These are phyloP conservation scores for Erysimum cheiranthoides DNA, from an alignment of 345 rosid genomes.

Conservation along the genomic window DNA sequence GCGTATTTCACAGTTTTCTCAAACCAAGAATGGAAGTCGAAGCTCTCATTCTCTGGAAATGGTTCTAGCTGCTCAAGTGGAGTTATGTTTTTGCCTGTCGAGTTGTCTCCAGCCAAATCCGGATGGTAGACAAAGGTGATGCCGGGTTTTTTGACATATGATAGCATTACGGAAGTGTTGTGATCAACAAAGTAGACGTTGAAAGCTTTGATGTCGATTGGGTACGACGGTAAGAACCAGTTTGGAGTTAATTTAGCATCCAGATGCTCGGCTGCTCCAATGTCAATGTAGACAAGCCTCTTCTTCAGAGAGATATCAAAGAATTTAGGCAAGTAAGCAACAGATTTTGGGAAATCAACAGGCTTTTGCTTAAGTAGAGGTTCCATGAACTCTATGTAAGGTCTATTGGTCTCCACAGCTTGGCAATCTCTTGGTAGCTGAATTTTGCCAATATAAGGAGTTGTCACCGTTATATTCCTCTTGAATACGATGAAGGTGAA, in stretches of 20 bases:
- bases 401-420: conserved; percentile 50
- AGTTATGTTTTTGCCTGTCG: conserved; percentile 2
- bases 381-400: conserved; percentile 57
- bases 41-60: conserved; percentile 55
- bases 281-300: conserved; percentile 63
- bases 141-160: conserved; percentile 67
- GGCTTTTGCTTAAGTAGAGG: conserved; percentile 58
- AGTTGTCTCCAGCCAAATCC: conserved; percentile 55
- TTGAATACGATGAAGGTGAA: conserved; percentile 64
- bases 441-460: conserved; percentile 49
- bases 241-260: conserved; percentile 18
- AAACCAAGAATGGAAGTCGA: conserved; percentile 78
- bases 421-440: conserved; percentile 64
- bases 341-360: conserved; percentile 45
- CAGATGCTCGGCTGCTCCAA: conserved; percentile 70
- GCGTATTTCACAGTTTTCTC: conserved; percentile 62
- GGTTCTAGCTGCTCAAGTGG: conserved; percentile 55
- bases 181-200: conserved; percentile 74
- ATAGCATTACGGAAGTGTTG: conserved; percentile 70
- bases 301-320: conserved; percentile 50
- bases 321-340: conserved; percentile 65
- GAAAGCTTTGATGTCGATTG: conserved; percentile 61
- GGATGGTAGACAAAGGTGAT: conserved; percentile 80
- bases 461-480: conserved; percentile 48
- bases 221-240: conserved; percentile 74